These are phyloP conservation scores for Blastocystis sp. DNA, from an alignment of 352 stramenopile genomes.

Conservation along the genomic window DNA sequence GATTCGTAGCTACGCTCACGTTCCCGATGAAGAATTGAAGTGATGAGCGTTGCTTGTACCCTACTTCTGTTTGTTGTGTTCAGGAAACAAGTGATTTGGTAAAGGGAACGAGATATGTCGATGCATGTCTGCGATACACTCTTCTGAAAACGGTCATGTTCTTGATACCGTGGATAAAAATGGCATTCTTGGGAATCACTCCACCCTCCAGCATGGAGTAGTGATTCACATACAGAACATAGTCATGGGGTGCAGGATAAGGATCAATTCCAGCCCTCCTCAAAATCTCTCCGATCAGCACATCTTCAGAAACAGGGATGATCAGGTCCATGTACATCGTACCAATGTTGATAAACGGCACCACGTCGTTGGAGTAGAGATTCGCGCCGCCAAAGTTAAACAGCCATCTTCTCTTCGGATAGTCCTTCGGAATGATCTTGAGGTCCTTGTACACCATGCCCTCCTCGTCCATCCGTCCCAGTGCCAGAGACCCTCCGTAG, in stretches of 20 bases:
- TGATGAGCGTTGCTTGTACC: no score
- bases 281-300: not conserved
- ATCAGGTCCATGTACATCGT: not conserved
- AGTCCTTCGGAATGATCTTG: not conserved
- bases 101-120: no score
- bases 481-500: not conserved
- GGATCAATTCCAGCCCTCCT: not conserved
- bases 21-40: no score
- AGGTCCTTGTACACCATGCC: not conserved
- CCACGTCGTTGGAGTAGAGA: conserved; percentile 23
- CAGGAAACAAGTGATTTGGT: no score
- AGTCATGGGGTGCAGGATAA: not conserved
- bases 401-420: not conserved
- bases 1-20: no score
- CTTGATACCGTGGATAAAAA: not conserved
- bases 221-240: not conserved
- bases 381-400: not conserved
- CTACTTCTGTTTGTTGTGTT: no score
- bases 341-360: conserved; percentile 79
- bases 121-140: not conserved
- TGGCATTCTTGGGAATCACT: not conserved
- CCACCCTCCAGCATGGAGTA: not conserved
- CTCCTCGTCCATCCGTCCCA: not conserved
- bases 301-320: not conserved
- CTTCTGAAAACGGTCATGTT: not conserved